Evolutionary conservation across 2,329 filamentous ascomycete species (phyloP), one percentile per base, ranked within the genome.

Genomic region (Hypoxylon sp.): DNA sequence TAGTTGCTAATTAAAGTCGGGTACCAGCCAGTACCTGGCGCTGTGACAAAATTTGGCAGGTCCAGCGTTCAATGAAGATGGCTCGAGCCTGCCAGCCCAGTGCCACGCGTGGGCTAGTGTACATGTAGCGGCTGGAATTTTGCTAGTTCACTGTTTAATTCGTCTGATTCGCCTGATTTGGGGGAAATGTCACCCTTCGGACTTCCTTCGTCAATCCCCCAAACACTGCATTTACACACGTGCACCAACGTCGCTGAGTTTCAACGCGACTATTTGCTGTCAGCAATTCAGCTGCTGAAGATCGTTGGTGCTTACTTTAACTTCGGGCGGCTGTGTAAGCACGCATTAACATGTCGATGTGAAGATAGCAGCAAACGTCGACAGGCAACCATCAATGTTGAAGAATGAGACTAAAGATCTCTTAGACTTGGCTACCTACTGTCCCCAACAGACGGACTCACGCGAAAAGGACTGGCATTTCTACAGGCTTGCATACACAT

Each of bases 401-500:
- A 20, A 45, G 38, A 55, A 58, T 49, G 56, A 46, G 45, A 61
- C 50, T 48, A 38, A 61, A 69, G 67, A 69, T 69, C 67, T 69
- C 61, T 66, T 62, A 44, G 44, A 57, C 67, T 69, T 69, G 64
- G 61, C 67, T 48, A 36, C 49, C n/a, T n/a, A n/a, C n/a, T n/a
- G n/a, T n/a, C n/a, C n/a, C n/a, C n/a, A 38, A 52, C 45, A 44
- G 22, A 18, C 40, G 24, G 20, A 30, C 30, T 64, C n/a, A 36
- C 24, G 6, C 6, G 24, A 3, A 26, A 32, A n/a, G n/a, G 18
- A 62, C 48, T 49, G 56, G 61, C 14, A 48, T 46, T 32, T 65
- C 30, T 53, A 56, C 46, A 38, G 44, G 44, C 36, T 40, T n/a
- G n/a, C n/a, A n/a, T n/a, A n/a, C n/a, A n/a, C n/a, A n/a, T n/a